phyloP scores from a whole-genome alignment of 371 early-diverging fungal genomes.

The Mortierella sp. region DNA sequence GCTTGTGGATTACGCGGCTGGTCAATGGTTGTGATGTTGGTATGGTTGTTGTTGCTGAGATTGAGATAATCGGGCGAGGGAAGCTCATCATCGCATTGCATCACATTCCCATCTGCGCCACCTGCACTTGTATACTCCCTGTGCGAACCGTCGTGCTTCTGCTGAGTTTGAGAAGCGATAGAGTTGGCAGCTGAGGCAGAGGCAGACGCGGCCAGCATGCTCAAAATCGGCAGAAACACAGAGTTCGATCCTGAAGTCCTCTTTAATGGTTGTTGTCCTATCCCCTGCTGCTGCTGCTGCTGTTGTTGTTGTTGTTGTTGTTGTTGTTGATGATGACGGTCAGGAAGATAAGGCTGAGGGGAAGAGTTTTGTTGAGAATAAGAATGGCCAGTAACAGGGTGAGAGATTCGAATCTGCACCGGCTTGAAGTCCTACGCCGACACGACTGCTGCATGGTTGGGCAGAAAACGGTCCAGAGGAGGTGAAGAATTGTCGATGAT shows the following conservation, averaged over 20 bases:
- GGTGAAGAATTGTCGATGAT: neutral
- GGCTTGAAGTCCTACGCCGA: slow-evolving; percentile 17
- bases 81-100: slow-evolving; percentile 25
- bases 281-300: neutral
- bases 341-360: neutral
- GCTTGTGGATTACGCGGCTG: neutral
- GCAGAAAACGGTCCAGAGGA: slow-evolving; percentile 7
- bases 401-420: slow-evolving; percentile 30
- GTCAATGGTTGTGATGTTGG: too few species aligned
- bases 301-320: too few species aligned
- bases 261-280: neutral
- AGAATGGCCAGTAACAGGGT: neutral
- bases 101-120: neutral
- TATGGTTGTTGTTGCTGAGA: neutral
- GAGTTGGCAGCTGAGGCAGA: neutral
- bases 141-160: neutral
- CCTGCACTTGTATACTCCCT: neutral
- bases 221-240: slow-evolving; percentile 11
- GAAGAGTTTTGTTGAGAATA: neutral
- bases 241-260: neutral
- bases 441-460: slow-evolving; percentile 22
- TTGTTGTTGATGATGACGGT: neutral
- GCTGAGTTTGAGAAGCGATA: neutral
- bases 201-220: slow-evolving; percentile 4
- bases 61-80: slow-evolving; percentile 25